Evolutionary conservation across 768 basidiomycete species (phyloP), one percentile per base, ranked within the genome.

Genomic region (Mycena latifolia): DNA sequence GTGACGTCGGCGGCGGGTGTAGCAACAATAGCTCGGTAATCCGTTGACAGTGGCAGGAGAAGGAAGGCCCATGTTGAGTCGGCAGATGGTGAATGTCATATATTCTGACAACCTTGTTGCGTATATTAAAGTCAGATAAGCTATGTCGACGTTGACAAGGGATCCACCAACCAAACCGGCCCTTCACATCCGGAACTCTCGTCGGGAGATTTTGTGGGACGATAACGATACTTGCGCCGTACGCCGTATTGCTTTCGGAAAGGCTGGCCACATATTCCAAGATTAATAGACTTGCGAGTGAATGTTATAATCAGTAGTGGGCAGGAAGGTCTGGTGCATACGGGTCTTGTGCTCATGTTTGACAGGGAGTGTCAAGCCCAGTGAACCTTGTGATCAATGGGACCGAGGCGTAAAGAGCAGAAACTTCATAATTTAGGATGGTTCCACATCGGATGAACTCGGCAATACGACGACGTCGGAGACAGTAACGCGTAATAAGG

Each of bases 41-140:
- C 37, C 45, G 57, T 31, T 50, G 31, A 57, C 63, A 43, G 8
- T 43, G 41, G 41, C 41, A 43, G 63, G n/a, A n/a, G n/a, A n/a
- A 41, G 37, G 67, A 43, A 62, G n/a, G 59, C 48, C 55, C 46
- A 22, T 61, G 63, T 61, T 69, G n/a, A n/a, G n/a, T n/a, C n/a
- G n/a, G 46, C 68, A 69, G 68, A 63, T 67, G 66, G 55, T 59
- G 66, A 55, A 61, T 58, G 66, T 63, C 66, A 54, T 54, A 57
- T 48, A 53, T 63, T 63, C 47, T 61, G 58, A 60, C 62, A 63
- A 54, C 64, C 50, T 47, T n/a, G 45, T 57, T 61, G 54, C 61
- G 53, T 61, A 61, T 51, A 58, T 67, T 62, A 57, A 52, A 67
- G 41, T 63, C 66, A 58, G 55, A 58, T 67, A 62, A 67, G 22